These are phyloP conservation scores for Gonapodya prolifera DNA, from an alignment of 192 early-diverging fungal genomes.

Conservation along the genomic window DNA sequence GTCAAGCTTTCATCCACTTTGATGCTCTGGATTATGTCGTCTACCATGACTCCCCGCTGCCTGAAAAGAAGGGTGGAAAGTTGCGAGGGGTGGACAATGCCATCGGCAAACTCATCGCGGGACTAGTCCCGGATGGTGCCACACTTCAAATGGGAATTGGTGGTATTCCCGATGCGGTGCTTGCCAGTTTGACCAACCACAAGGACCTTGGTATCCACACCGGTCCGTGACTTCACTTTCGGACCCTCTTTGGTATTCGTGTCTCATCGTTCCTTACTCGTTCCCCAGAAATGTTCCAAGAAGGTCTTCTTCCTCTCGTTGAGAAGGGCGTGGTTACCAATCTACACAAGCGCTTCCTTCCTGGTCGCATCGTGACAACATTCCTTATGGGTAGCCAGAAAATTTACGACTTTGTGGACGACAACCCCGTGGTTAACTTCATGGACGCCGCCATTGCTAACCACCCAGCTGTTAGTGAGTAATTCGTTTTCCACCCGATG, in stretches of 20 bases:
- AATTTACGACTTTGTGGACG: conserved; percentile 28
- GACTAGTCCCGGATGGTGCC: conserved; percentile 28
- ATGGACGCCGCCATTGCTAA: conserved; percentile 29
- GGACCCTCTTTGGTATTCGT: not conserved
- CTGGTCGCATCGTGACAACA: conserved; percentile 27
- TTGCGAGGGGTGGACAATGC: conserved; percentile 16
- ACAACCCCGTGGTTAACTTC: conserved; percentile 28
- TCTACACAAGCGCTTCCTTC: conserved; percentile 21
- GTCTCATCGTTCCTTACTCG: not conserved
- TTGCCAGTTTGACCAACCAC: conserved; percentile 23
- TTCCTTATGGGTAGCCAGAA: conserved; percentile 21
- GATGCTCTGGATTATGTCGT: conserved; percentile 27
- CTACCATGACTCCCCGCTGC: conserved; percentile 20
- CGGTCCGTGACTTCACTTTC: conserved; percentile 5
- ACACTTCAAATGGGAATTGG: conserved; percentile 41
- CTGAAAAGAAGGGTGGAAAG: conserved; percentile 5
- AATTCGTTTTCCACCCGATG: too few relatives aligned
- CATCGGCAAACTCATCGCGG: conserved; percentile 31
- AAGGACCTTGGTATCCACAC: conserved; percentile 37
- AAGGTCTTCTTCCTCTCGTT: conserved; percentile 29
- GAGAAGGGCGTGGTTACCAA: conserved; percentile 28
- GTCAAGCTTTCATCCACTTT: conserved; percentile 27
- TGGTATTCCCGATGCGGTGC: conserved; percentile 34
- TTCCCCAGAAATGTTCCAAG: conserved; percentile 29
- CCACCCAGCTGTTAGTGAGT: conserved; percentile 24